Base-by-base conservation (phyloP, 2,329 filamentous ascomycete genomes). In the Aspergillus proliferans region DNA sequence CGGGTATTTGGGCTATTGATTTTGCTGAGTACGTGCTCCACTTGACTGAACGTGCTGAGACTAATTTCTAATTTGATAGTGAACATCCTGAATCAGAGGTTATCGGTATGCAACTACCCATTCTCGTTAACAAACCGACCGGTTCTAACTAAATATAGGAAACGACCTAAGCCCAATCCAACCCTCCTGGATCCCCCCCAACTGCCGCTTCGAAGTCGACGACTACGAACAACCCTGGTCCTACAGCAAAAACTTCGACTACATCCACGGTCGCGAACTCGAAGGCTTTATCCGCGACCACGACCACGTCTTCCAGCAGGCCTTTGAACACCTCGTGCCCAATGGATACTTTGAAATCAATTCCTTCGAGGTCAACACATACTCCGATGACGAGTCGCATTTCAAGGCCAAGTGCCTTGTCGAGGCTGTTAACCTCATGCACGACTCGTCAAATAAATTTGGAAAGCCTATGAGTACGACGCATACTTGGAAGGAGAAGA, bases 361-460 rank as follows among this genome's bases (percentile, higher is more conserved):
- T 8, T 85, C 80, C 12, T 85, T 96, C 48, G 91, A 96, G 68
- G 86, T 95, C 65, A 95, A 95, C 67, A 95, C 91, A 0, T 91
- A 95, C 67, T 95, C 90, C 18, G 63, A 66, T n/a, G 63, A 67
- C 43, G 57, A 39, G 1, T 66, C 63, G 6, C 63, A 66, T 43
- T 51, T 61, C 10, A 51, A 53, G 5, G 64, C 64, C 15, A 54
- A 48, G 3, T 55, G 49, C 14, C 21, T 66, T 12, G 42, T 61
- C 1, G 54, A 66, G 21, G 56, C 52, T 26, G 54, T 60, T 15
- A 52, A 61, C 18, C 57, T 72, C 3, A 59, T 68, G 36, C 62
- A 66, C 40, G 43, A 46, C 12, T 56, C 60, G 19, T 61, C 65
- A 9, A 52, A 48, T 45, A 52, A 57, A n/a, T 66, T 66, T 41